Evolutionary conservation across 2,329 filamentous ascomycete species (phyloP), one percentile per base, ranked within the genome.

Genomic region (Ophiostoma tasmaniense): DNA sequence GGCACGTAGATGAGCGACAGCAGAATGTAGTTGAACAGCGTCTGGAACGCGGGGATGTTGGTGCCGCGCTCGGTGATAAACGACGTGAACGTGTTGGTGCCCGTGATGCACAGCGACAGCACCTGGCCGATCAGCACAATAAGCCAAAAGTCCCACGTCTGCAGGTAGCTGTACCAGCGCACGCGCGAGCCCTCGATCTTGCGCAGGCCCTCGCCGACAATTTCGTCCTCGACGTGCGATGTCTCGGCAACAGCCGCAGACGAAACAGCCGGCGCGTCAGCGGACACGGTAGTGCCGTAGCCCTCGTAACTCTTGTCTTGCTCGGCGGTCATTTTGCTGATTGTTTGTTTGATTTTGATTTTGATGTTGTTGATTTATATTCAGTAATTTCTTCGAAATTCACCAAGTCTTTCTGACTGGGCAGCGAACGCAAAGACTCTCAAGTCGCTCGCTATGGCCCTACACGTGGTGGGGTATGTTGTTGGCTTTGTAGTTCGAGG

Each of bases 1-100:
- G 87, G 84, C 30, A 92, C 90, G 82, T 96, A 99, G 76, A 97
- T 86, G 70, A 92, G 69, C 71, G 89, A 89, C 72, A 99, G 85
- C 66, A 97, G 80, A 61, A 93, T 84, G 80, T 99, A 99, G 80
- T 95, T 97, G 85, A 97, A 96, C 75, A 98, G 86, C 37, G 91
- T 92, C 81, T 99, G 95, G 82, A 98, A 97, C 68, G 95, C 92
- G 8, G 95, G 95, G 73, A 98, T 96, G 71, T 87, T 92, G 73
- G 90, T 93, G 66, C 88, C 85, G 5, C 80, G 78, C 11, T 77
- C 75, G 69, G 83, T 84, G 37, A 99, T 87, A 68, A 97, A 86
- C 33, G 85, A 87, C 50, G 90, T 91, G 76, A 98, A 92, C 65
- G 95, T 98, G 82, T 96, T 97, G 66, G 93, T 97, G 37, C 87